These are phyloP conservation scores for Amanita jacksonii DNA, from an alignment of 768 basidiomycete species.

Conservation along the genomic window DNA sequence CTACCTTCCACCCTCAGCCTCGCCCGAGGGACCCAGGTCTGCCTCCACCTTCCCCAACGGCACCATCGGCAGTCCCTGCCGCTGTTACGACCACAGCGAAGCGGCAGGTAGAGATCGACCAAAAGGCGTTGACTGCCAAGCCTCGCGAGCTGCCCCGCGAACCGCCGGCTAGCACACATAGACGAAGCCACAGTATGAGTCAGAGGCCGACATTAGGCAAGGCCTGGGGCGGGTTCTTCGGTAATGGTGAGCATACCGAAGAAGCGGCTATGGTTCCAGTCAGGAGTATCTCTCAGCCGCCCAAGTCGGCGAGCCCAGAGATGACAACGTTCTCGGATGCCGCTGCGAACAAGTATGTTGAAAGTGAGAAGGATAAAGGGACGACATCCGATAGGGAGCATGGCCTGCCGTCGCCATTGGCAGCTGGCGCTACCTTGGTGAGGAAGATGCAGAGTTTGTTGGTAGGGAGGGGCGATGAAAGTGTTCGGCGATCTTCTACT, in stretches of 20 bases:
- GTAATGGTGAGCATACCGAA: conserved; percentile 28
- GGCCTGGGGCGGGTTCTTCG: conserved; percentile 56
- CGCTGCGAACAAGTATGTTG: conserved; percentile 19
- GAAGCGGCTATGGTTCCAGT: conserved; percentile 29
- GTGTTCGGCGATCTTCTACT: conserved; percentile 22
- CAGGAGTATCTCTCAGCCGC: conserved; percentile 23
- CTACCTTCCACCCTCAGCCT: conserved; percentile 49
- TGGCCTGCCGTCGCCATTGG: conserved; percentile 25
- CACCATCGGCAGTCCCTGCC: too few species aligned
- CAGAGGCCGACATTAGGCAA: conserved; percentile 52
- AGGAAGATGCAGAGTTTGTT: conserved; percentile 69
- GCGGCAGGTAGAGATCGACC: conserved; percentile 19
- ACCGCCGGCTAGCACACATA: conserved; percentile 71
- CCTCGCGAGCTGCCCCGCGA: conserved; percentile 42
- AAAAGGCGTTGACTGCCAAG: conserved; percentile 16
- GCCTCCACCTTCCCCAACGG: conserved; percentile 33
- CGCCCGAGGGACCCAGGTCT: conserved; percentile 58
- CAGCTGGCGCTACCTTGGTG: conserved; percentile 63
- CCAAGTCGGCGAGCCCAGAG: conserved; percentile 62
- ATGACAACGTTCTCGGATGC: conserved; percentile 44
- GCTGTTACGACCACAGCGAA: conserved; percentile 14
- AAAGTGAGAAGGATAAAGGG: conserved; percentile 18
- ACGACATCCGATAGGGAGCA: conserved; percentile 8
- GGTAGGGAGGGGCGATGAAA: conserved; percentile 36
- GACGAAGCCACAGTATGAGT: conserved; percentile 76